Base-by-base conservation (phyloP, 23 red algal species). In the Gracilariopsis chorda region DNA sequence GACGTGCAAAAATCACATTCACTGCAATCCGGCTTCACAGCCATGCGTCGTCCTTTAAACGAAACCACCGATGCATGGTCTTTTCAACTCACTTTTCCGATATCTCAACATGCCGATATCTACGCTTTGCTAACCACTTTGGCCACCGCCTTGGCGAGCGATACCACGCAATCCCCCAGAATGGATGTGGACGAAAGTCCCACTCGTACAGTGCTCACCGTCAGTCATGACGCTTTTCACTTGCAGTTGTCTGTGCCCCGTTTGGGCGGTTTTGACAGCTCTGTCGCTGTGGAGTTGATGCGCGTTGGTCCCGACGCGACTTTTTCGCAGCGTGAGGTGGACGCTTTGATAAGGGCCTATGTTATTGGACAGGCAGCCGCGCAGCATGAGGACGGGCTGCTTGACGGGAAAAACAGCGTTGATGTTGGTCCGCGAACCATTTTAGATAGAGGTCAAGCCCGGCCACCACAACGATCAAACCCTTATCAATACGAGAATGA, bases 241-340 rank as follows among this genome's bases (percentile, higher is more conserved):
- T 44, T 82, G 7, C 25, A 49, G 40, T 55, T 91, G 24, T 82
- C 88, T 20, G 88, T 91, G n/a, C 88, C 88, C n/a, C 75, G 88
- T 17, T 37, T 82, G 29, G 53, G 28, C 7, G 48, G 47, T 4
- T 78, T 89, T 63, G 74, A 82, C 1, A 72, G 62, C 45, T 55
- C 33, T 46, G 30, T 91, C 24, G 58, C 56, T 9, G 49, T 91
- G 23, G 62, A 91, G 23, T 42, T 91, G 21, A n/a, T 74, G 13
- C 32, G 63, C 23, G 65, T 36, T 46, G 75, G 75, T n/a, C 60
- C 55, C 21, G 76, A 91, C 16, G 88, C 75, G 9, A 56, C 73
- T 2, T 91, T 91, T 73, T 91, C 88, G 16, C 25, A 69, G 47
- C 33, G 43, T 11, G 88, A 91, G 41, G 75, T 91, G 42, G 75